Evolutionary conservation across 2,329 filamentous ascomycete genomes (phyloP).

Genomic region (Hypoxylon sp.): DNA sequence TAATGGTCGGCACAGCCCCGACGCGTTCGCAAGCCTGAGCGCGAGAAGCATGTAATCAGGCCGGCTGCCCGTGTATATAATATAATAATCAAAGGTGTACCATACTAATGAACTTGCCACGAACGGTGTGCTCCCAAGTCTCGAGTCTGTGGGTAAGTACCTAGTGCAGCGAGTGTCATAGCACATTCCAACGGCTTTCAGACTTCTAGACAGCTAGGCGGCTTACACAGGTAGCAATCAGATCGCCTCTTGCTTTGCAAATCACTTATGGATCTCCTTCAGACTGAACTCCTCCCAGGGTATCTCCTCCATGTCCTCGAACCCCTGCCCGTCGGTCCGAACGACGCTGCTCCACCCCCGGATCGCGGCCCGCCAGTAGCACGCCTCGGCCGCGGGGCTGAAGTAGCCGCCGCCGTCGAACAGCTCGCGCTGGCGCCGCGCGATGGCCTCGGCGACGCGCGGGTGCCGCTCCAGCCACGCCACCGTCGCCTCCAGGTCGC

Average conservation of each 20-base stretch:
- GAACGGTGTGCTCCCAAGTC: neutral
- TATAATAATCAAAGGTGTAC: slow-evolving; percentile 46
- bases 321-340: slow-evolving; percentile 52
- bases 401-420: slow-evolving; percentile 61
- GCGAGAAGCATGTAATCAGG: slow-evolving; percentile 64
- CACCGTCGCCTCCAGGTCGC: slow-evolving; percentile 61
- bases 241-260: neutral
- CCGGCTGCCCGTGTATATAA: slow-evolving; percentile 39
- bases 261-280: slow-evolving; percentile 48
- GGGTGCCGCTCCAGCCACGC: slow-evolving; percentile 60
- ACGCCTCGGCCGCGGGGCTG: slow-evolving; percentile 63
- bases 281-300: slow-evolving; percentile 58
- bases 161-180: neutral
- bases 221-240: neutral
- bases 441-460: slow-evolving; percentile 60
- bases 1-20: slow-evolving; percentile 81
- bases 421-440: slow-evolving; percentile 59
- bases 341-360: slow-evolving; percentile 61
- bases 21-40: slow-evolving; percentile 82
- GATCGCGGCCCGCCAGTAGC: slow-evolving; percentile 65
- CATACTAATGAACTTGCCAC: slow-evolving; percentile 41
- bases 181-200: neutral
- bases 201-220: neutral
- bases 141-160: neutral
- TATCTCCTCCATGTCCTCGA: slow-evolving; percentile 52